Evolutionary conservation across 306 rosid species (phyloP), one percentile per base, ranked within the genome.

Genomic region (Pyrus communis): DNA sequence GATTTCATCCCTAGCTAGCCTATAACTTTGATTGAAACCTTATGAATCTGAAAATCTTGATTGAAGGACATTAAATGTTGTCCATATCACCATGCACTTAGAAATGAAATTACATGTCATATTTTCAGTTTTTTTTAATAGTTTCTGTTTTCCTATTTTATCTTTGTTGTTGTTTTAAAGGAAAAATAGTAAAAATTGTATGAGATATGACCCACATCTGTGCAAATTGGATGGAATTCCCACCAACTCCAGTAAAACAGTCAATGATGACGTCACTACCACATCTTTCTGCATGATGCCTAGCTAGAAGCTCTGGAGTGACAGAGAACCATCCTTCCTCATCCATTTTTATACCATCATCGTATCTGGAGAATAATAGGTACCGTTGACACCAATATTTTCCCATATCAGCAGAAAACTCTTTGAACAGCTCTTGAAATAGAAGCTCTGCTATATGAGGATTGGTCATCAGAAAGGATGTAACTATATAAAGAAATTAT

Each of bases 271-370:
- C 45, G 60, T 82, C 94, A 74, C 86, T 22, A 73, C 91, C 90
- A 85, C 97, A 95, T 22, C 92, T 97, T 14, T 74, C 62, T 57
- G 97, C 97, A 69, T 95, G 98, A 84, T 95, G 78, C 78, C 62
- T 87, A 63, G 98, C 98, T 71, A 95, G 78, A 64, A 84, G 77
- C 86, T 95, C 98, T 79, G 97, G 96, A 77, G 98, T 95, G 77
- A 95, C 97, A 76, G 97, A 95, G 87, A 95, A 92, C 98, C 97
- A 95, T 77, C 97, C 96, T 87, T 95, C 98, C 89, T 86, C 86
- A 0, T 92, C 98, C 97, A 95, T 88, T 83, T 90, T 90, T 75
- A 95, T 77, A 79, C 98, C 98, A 78, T 80, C 87, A 85, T 92
- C 95, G 83, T 86, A 94, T 87, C 86, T 88, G 79, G 97, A 88